Evolutionary conservation across 345 rosid genomes (phyloP), one percentile per base, ranked within the genome.

Genomic region (Eucalyptus brandiana): DNA sequence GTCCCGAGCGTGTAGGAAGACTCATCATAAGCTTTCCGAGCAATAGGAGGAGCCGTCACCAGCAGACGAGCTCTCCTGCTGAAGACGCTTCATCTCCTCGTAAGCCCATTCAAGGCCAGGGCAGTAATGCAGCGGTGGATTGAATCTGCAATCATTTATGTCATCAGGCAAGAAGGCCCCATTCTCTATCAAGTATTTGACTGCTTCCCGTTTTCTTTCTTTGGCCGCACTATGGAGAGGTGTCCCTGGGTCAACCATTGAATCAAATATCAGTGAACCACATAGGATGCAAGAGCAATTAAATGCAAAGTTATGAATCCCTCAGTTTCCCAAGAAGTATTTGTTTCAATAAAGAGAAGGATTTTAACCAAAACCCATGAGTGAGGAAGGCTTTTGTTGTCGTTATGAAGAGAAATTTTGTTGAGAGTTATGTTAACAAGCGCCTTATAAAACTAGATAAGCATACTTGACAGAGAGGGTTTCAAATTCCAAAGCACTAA

Each of bases 71-170:
- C 19, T 40, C 65, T 89, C 88, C 47, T n/a, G 81, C 87, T 83
- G 89, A 49, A 94, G 93, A 49, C 93, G 97, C 93, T 94, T 92
- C 98, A 93, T 90, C 92, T 96, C 99, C 91, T 97, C 99, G 3
- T 98, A 98, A 42, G 99, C 99, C 98, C 98, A 98, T 92, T 98
- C 99, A 90, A 98, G 97, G 54, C 99, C 97, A 34, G 94, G 94
- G 91, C 99, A 98, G 93, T 98, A 97, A 93, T 96, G 99, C 87
- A 98, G 95, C 9, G 99, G 99, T 3, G 99, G 99, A 89, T 97
- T 98, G 88, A 98, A 98, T 89, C 99, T 94, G 86, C 94, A 86
- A 89, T 98, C 99, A 56, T 91, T 93, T 34, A 98, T 98, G 92
- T 95, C 97, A 89, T 96, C 98, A 0, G 99, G 96, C 90, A 98